Evolutionary conservation across 768 basidiomycete genomes (phyloP).

Genomic region (Lactarius vividus): DNA sequence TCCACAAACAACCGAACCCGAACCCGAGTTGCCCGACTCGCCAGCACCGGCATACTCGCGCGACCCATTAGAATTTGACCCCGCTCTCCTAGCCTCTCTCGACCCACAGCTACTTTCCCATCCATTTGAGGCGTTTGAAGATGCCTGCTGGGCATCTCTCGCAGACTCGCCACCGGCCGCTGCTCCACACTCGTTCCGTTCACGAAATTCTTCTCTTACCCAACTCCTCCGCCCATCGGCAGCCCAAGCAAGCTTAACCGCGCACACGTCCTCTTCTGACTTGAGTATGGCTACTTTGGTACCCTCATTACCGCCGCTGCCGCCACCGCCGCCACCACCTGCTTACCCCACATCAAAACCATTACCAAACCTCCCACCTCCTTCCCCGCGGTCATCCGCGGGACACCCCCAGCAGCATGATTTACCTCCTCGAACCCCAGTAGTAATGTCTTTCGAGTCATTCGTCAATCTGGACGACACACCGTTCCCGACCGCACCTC

Average conservation of each 20-base stretch:
- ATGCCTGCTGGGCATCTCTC: conserved; percentile 8
- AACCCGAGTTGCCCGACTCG: conserved; percentile 6
- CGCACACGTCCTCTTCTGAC: not conserved
- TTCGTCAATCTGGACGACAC: not conserved
- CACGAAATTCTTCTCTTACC: conserved; percentile 3
- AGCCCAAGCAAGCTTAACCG: conserved; percentile 1
- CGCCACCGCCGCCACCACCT: not conserved
- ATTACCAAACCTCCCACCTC: conserved; percentile 15
- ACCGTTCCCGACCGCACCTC: not conserved
- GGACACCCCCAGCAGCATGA: not conserved
- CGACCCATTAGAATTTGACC: conserved; percentile 20
- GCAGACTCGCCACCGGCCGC: not conserved
- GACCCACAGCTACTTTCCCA: conserved; percentile 9
- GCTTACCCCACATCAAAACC: conserved; percentile 14
- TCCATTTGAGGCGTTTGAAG: conserved; percentile 23
- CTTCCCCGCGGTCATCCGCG: not conserved
- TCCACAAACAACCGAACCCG: not conserved
- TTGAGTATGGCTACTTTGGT: conserved; percentile 10
- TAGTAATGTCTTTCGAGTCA: not conserved
- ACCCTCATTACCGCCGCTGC: not conserved
- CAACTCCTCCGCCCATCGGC: not conserved
- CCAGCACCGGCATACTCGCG: conserved; percentile 21
- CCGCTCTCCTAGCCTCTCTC: conserved; percentile 15
- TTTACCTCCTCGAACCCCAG: not conserved
- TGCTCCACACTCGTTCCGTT: not conserved